A percentile compares a stretch with the other conserved stretches of the same genome.
phyloP scores from a whole-genome alignment of 305 asterid species.

The Galium porrigens region DNA sequence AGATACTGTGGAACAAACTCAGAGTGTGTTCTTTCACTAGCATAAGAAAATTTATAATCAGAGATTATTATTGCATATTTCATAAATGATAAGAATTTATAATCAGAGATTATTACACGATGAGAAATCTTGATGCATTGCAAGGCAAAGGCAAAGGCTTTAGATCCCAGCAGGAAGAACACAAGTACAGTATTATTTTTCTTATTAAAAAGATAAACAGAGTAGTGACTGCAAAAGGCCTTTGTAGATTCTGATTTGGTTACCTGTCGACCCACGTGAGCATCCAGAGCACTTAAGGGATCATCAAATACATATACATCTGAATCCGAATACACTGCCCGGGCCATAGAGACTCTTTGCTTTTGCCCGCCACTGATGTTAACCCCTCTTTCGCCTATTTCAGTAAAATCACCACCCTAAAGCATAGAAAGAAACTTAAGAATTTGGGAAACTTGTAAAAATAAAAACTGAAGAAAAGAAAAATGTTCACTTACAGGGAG shows the following conservation, averaged over 20 bases:
- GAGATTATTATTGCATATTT: background rate
- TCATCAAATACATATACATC: conserved; percentile 92
- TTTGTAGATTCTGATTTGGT: conserved; percentile 3
- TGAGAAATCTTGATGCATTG: background rate
- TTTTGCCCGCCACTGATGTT: conserved; percentile 98
- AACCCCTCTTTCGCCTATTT: conserved; percentile 97
- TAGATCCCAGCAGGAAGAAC: background rate
- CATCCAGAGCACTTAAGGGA: conserved; percentile 92
- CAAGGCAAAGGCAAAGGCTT: background rate
- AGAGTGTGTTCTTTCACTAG: background rate
- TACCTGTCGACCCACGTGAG: conserved; percentile 94
- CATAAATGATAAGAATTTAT: background rate
- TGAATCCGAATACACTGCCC: conserved; percentile 89
- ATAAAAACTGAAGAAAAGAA: background rate
- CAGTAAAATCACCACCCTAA: conserved; percentile 94
- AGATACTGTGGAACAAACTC: conserved; percentile 1
- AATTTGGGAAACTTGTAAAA: background rate
- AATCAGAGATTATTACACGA: background rate
- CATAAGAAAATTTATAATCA: background rate
- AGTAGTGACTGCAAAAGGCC: background rate
- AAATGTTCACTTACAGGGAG: conserved; percentile 50
- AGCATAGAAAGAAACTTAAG: conserved; percentile 6
- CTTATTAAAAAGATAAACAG: background rate
- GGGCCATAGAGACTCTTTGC: conserved; percentile 96
- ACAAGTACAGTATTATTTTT: background rate